Evolutionary conservation across 164 flowering plant genomes (phyloP), one percentile per base, ranked within the genome.

Genomic region (Vitis rupestris): DNA sequence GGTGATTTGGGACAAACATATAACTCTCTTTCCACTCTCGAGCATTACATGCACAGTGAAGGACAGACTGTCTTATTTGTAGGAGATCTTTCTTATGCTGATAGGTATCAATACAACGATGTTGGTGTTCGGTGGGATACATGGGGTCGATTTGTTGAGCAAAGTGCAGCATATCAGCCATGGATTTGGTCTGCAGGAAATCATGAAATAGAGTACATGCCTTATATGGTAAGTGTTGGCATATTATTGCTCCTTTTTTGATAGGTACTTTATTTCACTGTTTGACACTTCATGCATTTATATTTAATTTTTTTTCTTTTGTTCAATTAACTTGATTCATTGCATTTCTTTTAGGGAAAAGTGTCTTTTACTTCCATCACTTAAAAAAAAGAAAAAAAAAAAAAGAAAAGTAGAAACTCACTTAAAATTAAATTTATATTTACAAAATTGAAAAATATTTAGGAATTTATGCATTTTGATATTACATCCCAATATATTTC

Each of bases 51-150:
- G 83, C 78, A 86, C 77, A 90, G 92, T 78, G 88, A 83, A 70
- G 94, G 79, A 16, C 82, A 91, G 63, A 59, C 91, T 47, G 90
- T 95, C 16, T 78, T 95, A 77, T 93, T 85, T 83, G 87, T 93
- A 71, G 99, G 99, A 67, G 99, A 94, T 85, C 97, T 94, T 71
- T 89, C 99, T 58, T 94, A 94, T 84, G 92, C 99, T 71, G 99
- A 94, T 79, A 87, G 94, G 70, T 94, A 92, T 75, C 55, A 79
- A 53, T 79, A 84, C 65, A 83, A 82, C 71, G 97, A 92, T 67
- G 89, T 90, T 71, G 94, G 97, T 29, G 73, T 83, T 68, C 83
- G 99, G 29, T 94, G 99, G 99, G 99, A 94, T 70, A 69, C 96
- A n/a, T 94, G 94, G 94, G 99, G 97, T 30, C 90, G 94, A 30